Base-by-base conservation (phyloP, 805 yeast species). In the Cyberlindnera nakhonratchasimensis region DNA sequence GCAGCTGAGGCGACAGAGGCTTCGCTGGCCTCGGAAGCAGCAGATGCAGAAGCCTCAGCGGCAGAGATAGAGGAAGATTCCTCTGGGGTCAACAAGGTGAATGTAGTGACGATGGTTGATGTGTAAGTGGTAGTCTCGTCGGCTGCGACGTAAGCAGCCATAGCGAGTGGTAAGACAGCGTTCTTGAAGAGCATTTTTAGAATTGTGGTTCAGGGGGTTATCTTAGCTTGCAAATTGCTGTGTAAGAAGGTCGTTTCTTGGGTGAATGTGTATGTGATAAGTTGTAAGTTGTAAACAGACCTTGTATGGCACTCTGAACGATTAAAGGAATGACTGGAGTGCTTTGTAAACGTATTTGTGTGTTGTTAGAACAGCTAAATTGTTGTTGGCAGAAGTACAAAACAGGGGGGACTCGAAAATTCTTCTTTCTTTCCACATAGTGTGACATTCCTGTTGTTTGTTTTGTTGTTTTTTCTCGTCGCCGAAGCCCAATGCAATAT, bases 21-120 rank as follows among this genome's bases (percentile, higher is more conserved):
- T 34, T 40, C 43, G 25, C 47, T 49, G 20, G 57, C 55, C 4
- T 48, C 47, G 12, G 55, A 26, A 22, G 61, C 35, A 20, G 40
- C 45, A 18, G 47, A 40, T 13, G 43, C 43, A 12, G 25, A 43
- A 32, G 31, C 24, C 18, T 9, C 36, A 9, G 62, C 51, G 14
- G 60, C 46, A 2, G 23, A 32, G 20, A 39, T 18, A 13, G 40
- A 34, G 17, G 50, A 32, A 26, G 61, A 57, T 37, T 54, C 63
- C 22, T 58, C 57, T 29, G 61, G 57, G 16, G 50, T 53, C 37
- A 55, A 46, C 30, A 55, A 38, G 37, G 69, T 64, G 40, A 51
- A 45, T 16, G 67, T 58, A 29, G 58, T 46, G 42, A 67, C 59
- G 36, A 65, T 62, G 34, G 70, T 62, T 29, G 74, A 71, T 43